Evolutionary conservation across 257 asterid genomes (phyloP).

Genomic region (Solanum lycopersicoides): DNA sequence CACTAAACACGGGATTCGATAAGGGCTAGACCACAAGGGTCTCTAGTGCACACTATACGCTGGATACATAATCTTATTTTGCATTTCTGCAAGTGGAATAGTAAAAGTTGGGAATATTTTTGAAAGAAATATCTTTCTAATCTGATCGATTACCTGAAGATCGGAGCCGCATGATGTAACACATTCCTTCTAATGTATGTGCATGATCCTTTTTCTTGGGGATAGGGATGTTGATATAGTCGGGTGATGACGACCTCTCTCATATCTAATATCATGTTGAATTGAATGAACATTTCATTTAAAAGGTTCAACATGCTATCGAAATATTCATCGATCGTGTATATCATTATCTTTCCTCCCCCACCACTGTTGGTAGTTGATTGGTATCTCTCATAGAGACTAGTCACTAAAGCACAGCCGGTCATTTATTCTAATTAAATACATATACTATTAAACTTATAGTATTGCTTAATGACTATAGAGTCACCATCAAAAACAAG

Average conservation of each 20-base stretch:
- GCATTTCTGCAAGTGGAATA: no score
- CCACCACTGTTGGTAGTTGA: background rate
- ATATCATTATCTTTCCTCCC: no score
- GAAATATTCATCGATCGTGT: rapidly evolving
- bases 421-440: background rate
- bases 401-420: background rate
- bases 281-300: background rate
- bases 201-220: no score
- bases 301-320: background rate
- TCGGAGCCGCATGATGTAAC: no score
- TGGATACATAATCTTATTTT: no score
- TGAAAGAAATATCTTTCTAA: no score
- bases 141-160: no score
- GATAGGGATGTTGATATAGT: background rate
- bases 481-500: background rate
- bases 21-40: no score
- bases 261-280: background rate
- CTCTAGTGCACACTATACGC: no score
- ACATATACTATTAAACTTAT: background rate
- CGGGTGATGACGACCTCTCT: background rate
- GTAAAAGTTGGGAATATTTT: no score
- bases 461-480: background rate
- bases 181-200: no score
- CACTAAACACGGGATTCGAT: no score
- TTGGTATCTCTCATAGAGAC: background rate